Base-by-base conservation (phyloP, 768 basidiomycete species). In the Pleurotus tuber-regium region DNA sequence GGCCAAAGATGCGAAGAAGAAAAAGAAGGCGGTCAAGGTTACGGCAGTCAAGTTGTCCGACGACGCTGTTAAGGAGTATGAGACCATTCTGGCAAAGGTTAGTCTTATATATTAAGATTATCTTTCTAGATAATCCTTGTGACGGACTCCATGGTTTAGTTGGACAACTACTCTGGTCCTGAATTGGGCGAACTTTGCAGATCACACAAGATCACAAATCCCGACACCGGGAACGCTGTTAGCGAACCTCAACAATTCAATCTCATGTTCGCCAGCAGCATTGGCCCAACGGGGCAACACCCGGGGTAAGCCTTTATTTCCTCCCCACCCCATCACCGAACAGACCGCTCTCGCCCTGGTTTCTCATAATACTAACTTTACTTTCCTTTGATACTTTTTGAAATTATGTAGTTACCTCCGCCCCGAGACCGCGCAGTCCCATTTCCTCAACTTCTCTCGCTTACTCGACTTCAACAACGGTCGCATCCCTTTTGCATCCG, bases 391-490 rank as follows among this genome's bases (percentile, higher is more conserved):
- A n/a, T 29, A 35, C 19, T 49, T 43, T 11, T 31, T 51, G 50
- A 41, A 29, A 21, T 53, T 50, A 41, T 28, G 9, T 60, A 94
- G 94, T 40, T 98, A 82, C 71, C 86, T 99, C 48, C 93, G 97
- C 18, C 97, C 97, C 1, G 97, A 98, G 68, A 99, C 97, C 0
- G 96, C 97, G 0, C 96, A 98, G 63, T 93, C 96, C 49, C 97
- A 98, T 69, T 99, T 98, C 78, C 83, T 98, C 66, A 98, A 98
- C 78, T 99, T 99, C 74, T 85, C 86, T 56, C 89, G 96, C 14
- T 79, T 98, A 25, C 87, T 98, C 53, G 97, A 98, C 41, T 98
- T 96, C 81, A 98, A 98, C 78, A 97, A 98, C 66, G 91, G 92
- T 10, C 87, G 90, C 18, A 74, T 99, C 18, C 97, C 96, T 1